These are phyloP conservation scores for Penicillium sp. DNA, from an alignment of 2,329 filamentous ascomycete genomes.

Conservation along the genomic window DNA sequence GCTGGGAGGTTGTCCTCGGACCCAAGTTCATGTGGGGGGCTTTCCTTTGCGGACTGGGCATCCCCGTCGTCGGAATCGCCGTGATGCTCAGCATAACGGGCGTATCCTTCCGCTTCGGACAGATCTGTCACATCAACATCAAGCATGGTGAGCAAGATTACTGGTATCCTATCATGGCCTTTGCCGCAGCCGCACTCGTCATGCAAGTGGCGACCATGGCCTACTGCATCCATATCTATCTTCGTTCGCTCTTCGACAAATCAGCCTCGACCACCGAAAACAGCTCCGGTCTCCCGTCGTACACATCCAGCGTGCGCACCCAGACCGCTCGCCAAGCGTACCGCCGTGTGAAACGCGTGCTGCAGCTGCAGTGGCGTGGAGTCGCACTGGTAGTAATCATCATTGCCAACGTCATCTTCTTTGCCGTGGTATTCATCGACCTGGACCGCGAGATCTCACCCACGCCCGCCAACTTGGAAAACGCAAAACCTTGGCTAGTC, in stretches of 20 bases:
- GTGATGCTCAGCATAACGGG: constrained; percentile 81
- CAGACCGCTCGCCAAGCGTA: constrained; percentile 85
- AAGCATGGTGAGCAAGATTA: constrained; percentile 76
- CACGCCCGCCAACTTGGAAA: constrained; percentile 54
- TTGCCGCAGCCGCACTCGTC: constrained; percentile 72
- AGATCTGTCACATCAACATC: constrained; percentile 93
- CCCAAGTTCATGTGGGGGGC: constrained; percentile 85
- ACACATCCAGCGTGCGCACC: constrained; percentile 72
- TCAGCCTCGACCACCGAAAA: constrained; percentile 58
- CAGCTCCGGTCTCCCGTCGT: constrained; percentile 70
- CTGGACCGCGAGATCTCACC: constrained; percentile 69
- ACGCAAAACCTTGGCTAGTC: constrained; percentile 64
- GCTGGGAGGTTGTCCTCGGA: constrained; percentile 91
- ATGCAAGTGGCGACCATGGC: constrained; percentile 80
- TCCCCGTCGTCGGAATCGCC: constrained; percentile 72
- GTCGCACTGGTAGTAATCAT: constrained; percentile 89
- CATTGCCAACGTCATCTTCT: constrained; percentile 87
- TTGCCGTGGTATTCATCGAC: constrained; percentile 85
- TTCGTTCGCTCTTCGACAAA: constrained; percentile 76
- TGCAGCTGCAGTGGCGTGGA: constrained; percentile 91
- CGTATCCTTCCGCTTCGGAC: constrained; percentile 89
- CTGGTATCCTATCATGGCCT: constrained; percentile 83
- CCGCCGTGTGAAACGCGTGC: constrained; percentile 77
- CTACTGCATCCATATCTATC: constrained; percentile 94
- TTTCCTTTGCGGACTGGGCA: constrained; percentile 76